These are phyloP conservation scores for Sclerotinia borealis DNA, from an alignment of 2,329 filamentous ascomycete genomes.

Conservation along the genomic window DNA sequence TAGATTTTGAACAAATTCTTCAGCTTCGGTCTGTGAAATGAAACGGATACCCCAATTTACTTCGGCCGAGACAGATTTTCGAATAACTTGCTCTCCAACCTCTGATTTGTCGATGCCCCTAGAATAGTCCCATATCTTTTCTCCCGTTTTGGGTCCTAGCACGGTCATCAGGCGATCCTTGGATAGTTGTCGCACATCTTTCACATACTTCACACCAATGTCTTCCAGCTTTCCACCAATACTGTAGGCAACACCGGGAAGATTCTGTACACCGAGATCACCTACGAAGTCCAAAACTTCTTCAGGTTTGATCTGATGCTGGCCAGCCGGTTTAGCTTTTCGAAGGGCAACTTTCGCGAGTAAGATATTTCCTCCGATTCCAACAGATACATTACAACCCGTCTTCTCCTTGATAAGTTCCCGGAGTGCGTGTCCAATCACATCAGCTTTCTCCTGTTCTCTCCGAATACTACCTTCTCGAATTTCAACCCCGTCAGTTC, in stretches of 20 bases:
- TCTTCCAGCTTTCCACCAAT: slow-evolving; percentile 85
- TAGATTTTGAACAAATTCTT: slow-evolving; percentile 81
- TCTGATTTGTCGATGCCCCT: slow-evolving; percentile 80
- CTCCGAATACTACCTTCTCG: slow-evolving; percentile 65
- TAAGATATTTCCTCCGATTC: slow-evolving; percentile 85
- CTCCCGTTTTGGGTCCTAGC: slow-evolving; percentile 87
- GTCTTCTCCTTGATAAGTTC: slow-evolving; percentile 67
- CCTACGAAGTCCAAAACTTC: slow-evolving; percentile 72
- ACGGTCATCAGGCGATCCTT: slow-evolving; percentile 68
- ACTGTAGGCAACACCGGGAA: slow-evolving; percentile 90
- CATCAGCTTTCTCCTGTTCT: slow-evolving; percentile 73
- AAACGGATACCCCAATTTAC: slow-evolving; percentile 99
- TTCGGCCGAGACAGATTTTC: slow-evolving; percentile 94
- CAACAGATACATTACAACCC: slow-evolving; percentile 82
- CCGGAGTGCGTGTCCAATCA: slow-evolving; percentile 63
- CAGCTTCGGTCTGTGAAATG: slow-evolving; percentile 82
- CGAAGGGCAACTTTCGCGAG: slow-evolving; percentile 86
- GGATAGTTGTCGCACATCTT: slow-evolving; percentile 70
- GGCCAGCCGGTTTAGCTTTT: slow-evolving; percentile 90
- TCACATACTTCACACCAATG: slow-evolving; percentile 73
- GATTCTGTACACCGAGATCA: slow-evolving; percentile 67
- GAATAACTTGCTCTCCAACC: slow-evolving; percentile 76
- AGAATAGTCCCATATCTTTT: slow-evolving; percentile 84
- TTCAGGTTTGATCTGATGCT: slow-evolving; percentile 80
- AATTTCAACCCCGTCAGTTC: slow-evolving; percentile 58